Evolutionary conservation across 2,329 filamentous ascomycete species (phyloP).

Genomic region (Penicillium sp.): DNA sequence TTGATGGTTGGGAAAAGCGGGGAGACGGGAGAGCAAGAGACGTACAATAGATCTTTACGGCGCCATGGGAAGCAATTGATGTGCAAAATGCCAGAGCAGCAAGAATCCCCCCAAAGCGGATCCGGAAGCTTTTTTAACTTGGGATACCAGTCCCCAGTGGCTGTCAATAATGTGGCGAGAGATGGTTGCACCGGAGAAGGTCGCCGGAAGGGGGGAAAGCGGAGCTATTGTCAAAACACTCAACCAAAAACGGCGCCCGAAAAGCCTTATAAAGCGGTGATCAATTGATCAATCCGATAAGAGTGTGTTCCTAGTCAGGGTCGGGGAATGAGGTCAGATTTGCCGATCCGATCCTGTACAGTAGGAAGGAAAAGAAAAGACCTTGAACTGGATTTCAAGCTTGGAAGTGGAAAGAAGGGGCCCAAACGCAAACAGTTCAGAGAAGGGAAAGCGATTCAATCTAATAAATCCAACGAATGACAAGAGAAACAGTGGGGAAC

Average conservation of each 20-base stretch:
- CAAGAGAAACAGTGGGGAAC: background rate
- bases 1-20: conserved; percentile 21
- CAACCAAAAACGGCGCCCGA: background rate
- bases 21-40: conserved; percentile 19
- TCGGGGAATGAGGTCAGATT: conserved; percentile 17
- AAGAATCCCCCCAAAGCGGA: background rate
- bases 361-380: background rate
- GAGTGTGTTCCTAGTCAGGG: background rate
- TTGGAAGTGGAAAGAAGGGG: background rate
- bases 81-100: conserved; percentile 4
- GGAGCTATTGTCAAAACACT: background rate
- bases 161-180: conserved; percentile 25
- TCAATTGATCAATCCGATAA: conserved; percentile 9
- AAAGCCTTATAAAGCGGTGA: background rate
- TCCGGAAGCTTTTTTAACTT: background rate
- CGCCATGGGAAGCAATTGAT: conserved; percentile 34
- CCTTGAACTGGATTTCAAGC: background rate
- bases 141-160: background rate
- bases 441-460: background rate
- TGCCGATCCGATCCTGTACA: conserved; percentile 20
- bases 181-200: conserved; percentile 16
- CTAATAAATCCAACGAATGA: background rate
- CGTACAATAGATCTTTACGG: conserved; percentile 31
- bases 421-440: background rate
- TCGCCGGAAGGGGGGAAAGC: conserved; percentile 19